phyloP scores from a whole-genome alignment of 192 early-diverging fungal species.

The Paraglomus occultum region DNA sequence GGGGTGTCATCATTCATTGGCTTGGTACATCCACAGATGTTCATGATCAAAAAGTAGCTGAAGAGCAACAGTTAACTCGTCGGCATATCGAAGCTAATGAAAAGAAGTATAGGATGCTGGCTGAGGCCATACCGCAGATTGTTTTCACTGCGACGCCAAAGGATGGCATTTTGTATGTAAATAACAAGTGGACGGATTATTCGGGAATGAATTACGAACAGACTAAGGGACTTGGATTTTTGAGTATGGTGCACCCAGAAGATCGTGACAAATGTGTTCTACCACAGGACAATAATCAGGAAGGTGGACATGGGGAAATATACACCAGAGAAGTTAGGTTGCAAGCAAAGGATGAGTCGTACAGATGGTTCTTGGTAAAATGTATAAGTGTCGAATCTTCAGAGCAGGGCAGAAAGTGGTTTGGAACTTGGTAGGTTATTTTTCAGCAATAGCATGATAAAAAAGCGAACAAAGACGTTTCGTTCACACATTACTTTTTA shows the following conservation, averaged over 20 bases:
- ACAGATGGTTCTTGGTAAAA: slow-evolving; percentile 56
- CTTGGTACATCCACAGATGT: slow-evolving; percentile 57
- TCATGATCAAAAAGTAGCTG: slow-evolving; percentile 52
- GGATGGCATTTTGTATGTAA: slow-evolving; percentile 51
- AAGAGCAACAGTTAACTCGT: slow-evolving; percentile 46
- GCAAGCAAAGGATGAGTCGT: slow-evolving; percentile 41
- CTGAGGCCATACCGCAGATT: slow-evolving; percentile 60
- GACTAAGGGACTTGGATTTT: slow-evolving; percentile 49
- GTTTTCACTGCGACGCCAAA: slow-evolving; percentile 54
- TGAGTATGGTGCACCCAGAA: slow-evolving; percentile 55
- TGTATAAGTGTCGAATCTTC: slow-evolving; percentile 52
- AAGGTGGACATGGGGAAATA: slow-evolving; percentile 34
- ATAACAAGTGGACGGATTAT: slow-evolving; percentile 54
- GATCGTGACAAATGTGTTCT: slow-evolving; percentile 47
- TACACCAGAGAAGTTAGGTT: slow-evolving; percentile 51
- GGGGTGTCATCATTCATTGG: slow-evolving; percentile 56
- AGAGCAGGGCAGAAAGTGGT: slow-evolving; percentile 51
- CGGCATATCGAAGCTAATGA: slow-evolving; percentile 54
- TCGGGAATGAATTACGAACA: slow-evolving; percentile 51
- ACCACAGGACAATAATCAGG: slow-evolving; percentile 41
- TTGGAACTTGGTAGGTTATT: slow-evolving; percentile 51
- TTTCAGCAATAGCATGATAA: background rate
- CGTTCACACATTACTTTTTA: slow-evolving; percentile 7
- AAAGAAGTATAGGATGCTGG: slow-evolving; percentile 55
- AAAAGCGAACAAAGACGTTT: background rate